Evolutionary conservation across 495 filamentous ascomycete genomes (phyloP).

Genomic region (Physcia stellaris): DNA sequence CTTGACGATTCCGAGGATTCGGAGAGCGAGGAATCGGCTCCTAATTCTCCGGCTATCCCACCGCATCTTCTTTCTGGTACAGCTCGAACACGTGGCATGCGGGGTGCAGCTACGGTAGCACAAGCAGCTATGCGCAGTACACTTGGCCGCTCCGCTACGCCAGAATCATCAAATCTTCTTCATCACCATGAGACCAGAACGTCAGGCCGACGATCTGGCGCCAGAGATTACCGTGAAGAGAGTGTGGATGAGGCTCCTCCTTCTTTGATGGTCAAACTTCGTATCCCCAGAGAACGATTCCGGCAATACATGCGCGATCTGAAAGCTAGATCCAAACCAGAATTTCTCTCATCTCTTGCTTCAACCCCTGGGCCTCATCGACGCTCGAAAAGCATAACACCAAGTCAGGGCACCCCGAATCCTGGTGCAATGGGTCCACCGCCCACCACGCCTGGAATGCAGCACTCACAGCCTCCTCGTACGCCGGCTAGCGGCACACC

Average conservation of each 20-base stretch:
- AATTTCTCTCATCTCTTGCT: constrained; percentile 14
- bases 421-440: constrained; percentile 50
- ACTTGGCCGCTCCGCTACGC: constrained; percentile 76
- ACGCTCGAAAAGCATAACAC: constrained; percentile 37
- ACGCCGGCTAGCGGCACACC: neutral
- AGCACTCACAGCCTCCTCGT: constrained; percentile 2
- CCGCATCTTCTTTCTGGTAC: constrained; percentile 58
- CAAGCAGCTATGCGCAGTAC: constrained; percentile 60
- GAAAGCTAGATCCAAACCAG: constrained; percentile 28
- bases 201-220: constrained; percentile 42
- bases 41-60: constrained; percentile 70
- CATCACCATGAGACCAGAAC: constrained; percentile 64
- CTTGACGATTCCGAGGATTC: constrained; percentile 79
- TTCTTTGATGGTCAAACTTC: constrained; percentile 60
- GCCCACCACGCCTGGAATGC: constrained; percentile 16
- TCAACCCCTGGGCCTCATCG: constrained; percentile 19
- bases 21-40: constrained; percentile 73
- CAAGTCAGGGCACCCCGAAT: constrained; percentile 36
- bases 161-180: constrained; percentile 53
- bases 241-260: constrained; percentile 47
- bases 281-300: constrained; percentile 48
- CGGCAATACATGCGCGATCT: constrained; percentile 42
- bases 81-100: constrained; percentile 74
- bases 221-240: constrained; percentile 53
- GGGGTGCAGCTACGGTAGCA: constrained; percentile 70